phyloP scores from a whole-genome alignment of 345 rosid genomes.

The Geranium brycei region DNA sequence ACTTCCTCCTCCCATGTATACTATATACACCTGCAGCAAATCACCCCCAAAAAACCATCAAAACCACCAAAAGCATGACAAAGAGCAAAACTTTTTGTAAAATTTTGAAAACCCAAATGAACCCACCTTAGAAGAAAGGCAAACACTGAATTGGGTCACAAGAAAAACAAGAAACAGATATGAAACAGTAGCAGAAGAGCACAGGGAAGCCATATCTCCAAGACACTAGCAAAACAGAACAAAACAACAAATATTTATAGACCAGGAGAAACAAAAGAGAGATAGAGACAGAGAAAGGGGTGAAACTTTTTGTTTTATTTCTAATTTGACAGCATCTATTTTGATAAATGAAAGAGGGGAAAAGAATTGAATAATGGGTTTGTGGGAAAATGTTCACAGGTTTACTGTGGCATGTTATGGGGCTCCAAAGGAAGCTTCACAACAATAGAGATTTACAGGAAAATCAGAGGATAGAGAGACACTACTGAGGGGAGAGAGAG shows the following conservation, averaged over 20 bases:
- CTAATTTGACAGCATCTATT: no score
- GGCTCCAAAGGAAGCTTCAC: neutral
- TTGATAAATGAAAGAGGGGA: constrained; percentile 1
- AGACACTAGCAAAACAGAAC: no score
- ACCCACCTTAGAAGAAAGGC: constrained; percentile 20
- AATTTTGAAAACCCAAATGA: no score
- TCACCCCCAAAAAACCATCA: no score
- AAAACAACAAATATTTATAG: no score
- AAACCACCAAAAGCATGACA: neutral
- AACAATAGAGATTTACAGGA: no score
- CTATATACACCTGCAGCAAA: constrained; percentile 26
- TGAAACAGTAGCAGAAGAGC: neutral
- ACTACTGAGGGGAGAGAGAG: no score
- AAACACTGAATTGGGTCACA: constrained; percentile 8
- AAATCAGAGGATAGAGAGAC: no score
- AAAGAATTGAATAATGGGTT: neutral
- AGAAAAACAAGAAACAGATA: constrained; percentile 13
- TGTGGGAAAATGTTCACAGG: constrained; percentile 8
- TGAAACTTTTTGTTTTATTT: no score
- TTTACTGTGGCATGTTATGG: constrained; percentile 3
- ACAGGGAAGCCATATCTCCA: no score
- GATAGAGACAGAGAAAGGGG: no score
- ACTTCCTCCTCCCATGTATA: constrained; percentile 29
- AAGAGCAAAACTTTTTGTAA: neutral
- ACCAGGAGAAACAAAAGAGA: no score